A percentile compares a stretch with the other conserved stretches of the same genome.
These are phyloP conservation scores for Citrus glauca DNA, from an alignment of 345 rosid species.

Conservation along the genomic window DNA sequence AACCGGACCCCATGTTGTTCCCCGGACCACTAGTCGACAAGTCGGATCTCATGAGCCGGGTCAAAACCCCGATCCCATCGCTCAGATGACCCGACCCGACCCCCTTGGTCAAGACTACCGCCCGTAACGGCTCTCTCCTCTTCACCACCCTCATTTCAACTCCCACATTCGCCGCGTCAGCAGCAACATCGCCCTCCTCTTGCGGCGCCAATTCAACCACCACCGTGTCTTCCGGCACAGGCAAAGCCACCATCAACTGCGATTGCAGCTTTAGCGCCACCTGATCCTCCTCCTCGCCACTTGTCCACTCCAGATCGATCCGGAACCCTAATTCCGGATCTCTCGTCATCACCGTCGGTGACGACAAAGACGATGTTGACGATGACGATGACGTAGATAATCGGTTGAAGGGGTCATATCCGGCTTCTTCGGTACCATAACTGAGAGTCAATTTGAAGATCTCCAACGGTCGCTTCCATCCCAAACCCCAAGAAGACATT, in stretches of 20 bases:
- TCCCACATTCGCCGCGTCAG: constrained; percentile 39
- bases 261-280: constrained; percentile 81
- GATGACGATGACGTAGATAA: constrained; percentile 33
- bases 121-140: constrained; percentile 76
- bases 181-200: constrained; percentile 25
- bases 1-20: constrained; percentile 32
- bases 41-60: constrained; percentile 62
- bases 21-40: constrained; percentile 33
- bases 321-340: constrained; percentile 71
- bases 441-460: constrained; percentile 65
- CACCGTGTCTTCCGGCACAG: constrained; percentile 79
- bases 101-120: constrained; percentile 58
- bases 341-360: constrained; percentile 8
- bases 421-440: constrained; percentile 66
- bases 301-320: constrained; percentile 88
- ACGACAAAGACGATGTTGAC: constrained; percentile 15
- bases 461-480: constrained; percentile 94
- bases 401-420: constrained; percentile 39
- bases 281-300: constrained; percentile 91
- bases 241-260: constrained; percentile 91
- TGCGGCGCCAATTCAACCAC: constrained; percentile 38
- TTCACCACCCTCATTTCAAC: constrained; percentile 74
- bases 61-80: constrained; percentile 77
- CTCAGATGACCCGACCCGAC: constrained; percentile 80
- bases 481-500: constrained; percentile 99